phyloP scores from a whole-genome alignment of 805 yeast genomes.

The Wickerhamomyces mucosus region DNA sequence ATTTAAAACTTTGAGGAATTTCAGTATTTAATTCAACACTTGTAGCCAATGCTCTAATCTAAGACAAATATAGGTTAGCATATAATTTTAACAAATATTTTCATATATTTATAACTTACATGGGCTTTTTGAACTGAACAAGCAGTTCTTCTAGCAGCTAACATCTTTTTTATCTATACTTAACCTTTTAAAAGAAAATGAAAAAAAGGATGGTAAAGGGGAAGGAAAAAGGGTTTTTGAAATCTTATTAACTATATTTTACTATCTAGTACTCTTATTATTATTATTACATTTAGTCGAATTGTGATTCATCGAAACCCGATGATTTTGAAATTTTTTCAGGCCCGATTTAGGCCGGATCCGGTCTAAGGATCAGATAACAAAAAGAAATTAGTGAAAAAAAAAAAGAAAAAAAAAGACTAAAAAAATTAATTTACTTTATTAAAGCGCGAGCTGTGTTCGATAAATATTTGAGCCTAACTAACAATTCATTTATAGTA shows the following conservation, averaged over 20 bases:
- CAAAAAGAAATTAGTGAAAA: not conserved
- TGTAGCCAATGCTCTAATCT: constrained; percentile 15
- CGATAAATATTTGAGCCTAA: too few relatives aligned
- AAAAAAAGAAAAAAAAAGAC: not conserved
- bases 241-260: not conserved
- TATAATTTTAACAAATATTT: too few relatives aligned
- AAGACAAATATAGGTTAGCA: not conserved
- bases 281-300: not conserved
- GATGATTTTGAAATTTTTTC: too few relatives aligned
- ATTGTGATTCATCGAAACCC: not conserved
- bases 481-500: too few relatives aligned
- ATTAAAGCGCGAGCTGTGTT: too few relatives aligned
- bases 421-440: not conserved
- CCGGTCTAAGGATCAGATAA: too few relatives aligned
- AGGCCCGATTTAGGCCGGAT: too few relatives aligned
- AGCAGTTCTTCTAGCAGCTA: constrained; percentile 2
- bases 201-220: not conserved
- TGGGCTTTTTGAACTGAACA: not conserved
- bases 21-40: constrained; percentile 15
- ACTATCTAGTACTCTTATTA: not conserved
- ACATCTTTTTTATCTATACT: not conserved
- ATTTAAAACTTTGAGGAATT: constrained; percentile 46
- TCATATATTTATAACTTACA: too few relatives aligned
- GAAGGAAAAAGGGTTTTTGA: not conserved
- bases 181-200: not conserved